Base-by-base conservation (phyloP, 2,329 filamentous ascomycete species). In the Fonsecaea erecta region DNA sequence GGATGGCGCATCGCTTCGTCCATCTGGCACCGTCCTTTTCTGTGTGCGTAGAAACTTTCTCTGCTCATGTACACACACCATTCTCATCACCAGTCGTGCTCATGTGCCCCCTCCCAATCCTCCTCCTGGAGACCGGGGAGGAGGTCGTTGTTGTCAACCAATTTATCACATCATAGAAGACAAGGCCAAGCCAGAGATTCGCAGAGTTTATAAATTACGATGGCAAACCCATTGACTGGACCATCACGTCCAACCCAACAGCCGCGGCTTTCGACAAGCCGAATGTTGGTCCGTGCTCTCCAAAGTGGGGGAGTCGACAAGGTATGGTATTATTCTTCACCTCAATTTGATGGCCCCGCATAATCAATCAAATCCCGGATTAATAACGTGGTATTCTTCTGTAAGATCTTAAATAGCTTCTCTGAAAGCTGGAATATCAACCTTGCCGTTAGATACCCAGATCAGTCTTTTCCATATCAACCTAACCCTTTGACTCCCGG, bases 231-330 rank as follows among this genome's bases (percentile, higher is more conserved):
- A 4, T 21, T 48, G 37, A 16, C 37, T 18, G 3, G 11, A 3
- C 14, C 37, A n/a, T 18, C 16, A n/a, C 2, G 6, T 3, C 6
- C 26, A 32, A 7, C n/a, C 51, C 12, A 24, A 34, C 51, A 53
- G 16, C 57, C 57, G 40, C 56, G 57, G 57, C 57, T 52, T 26
- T 52, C 16, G 30, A 60, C 57, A 46, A n/a, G 57, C 30, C n/a
- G 18, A 58, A 40, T 60, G 18, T 12, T 3, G 43, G 9, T 24
- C 21, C 40, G 43, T 48, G 21, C 43, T 9, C 37, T 40, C 37
- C 14, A 40, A n/a, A 12, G 37, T 40, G 43, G 43, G 43, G 40
- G 32, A 12, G 11, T 26, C 30, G 24, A 24, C 43, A 56, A 26
- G 21, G 43, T 18, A 24, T 2, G 40, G 40, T 12, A 11, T 34